A percentile compares a stretch with the other conserved stretches of the same genome.
Evolutionary conservation across 768 basidiomycete species (phyloP).

Genomic region (Agrocybe pediades): DNA sequence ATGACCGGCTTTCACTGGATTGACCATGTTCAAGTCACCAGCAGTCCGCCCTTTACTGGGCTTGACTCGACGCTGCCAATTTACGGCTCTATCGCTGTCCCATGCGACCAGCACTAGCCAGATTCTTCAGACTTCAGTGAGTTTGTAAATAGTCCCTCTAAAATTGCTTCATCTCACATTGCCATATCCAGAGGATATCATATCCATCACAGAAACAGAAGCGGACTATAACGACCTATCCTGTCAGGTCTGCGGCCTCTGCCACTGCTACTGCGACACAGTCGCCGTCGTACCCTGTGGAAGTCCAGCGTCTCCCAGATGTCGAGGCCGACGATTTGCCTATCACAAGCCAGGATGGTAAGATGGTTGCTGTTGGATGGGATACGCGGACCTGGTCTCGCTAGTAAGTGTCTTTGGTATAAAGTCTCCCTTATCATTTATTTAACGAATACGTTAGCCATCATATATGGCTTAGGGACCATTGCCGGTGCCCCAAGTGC

Average conservation of each 20-base stretch:
- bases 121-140: too few species aligned
- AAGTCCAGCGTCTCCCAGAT: conserved; percentile 21
- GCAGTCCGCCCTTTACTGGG: background rate
- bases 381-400: conserved; percentile 69
- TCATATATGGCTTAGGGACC: conserved; percentile 89
- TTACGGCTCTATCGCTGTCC: background rate
- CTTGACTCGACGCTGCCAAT: background rate
- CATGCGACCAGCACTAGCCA: too few species aligned
- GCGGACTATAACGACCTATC: conserved; percentile 4
- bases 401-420: conserved; percentile 67
- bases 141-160: too few species aligned
- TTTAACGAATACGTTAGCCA: conserved; percentile 53
- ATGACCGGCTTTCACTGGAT: too few species aligned
- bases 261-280: conserved; percentile 20
- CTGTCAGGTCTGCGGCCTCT: conserved; percentile 20
- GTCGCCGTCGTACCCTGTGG: conserved; percentile 14
- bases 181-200: background rate
- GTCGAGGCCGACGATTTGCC: conserved; percentile 46
- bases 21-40: background rate
- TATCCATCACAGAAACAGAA: background rate
- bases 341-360: conserved; percentile 55
- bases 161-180: too few species aligned
- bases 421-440: background rate
- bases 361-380: conserved; percentile 73
- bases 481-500: conserved; percentile 86